Evolutionary conservation across 129 eudicot genomes (phyloP), one percentile per base, ranked within the genome.

Genomic region (Flaveria robusta): DNA sequence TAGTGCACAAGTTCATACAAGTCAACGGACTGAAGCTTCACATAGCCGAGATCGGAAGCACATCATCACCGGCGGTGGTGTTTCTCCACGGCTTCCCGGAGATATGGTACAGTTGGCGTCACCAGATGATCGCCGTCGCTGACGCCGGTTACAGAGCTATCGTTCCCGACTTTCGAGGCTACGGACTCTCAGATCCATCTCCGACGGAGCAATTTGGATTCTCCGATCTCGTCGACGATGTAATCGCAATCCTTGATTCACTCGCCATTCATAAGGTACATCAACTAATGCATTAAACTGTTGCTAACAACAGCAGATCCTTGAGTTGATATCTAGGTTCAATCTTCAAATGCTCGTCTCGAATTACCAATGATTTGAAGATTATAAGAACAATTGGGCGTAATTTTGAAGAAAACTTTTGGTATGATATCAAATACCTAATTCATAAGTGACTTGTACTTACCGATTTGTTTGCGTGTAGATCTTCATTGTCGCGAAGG

Each of bases 401-500:
- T 34, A 34, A 34, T 34, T 34, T 34, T 34, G 7, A 34, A 5
- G 39, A n/a, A n/a, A n/a, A n/a, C n/a, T 34, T 34, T 34, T 34
- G 39, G 7, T 34, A 34, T 34, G 39, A 34, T 34, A 34, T 34
- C 8, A 34, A 5, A 34, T 34, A 34, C 0, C 39, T 34, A 7
- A 34, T 34, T 34, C 39, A 34, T 34, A 5, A 34, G 39, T 34
- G 39, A 34, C 8, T 34, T 6, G 39, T 34, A 5, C 0, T 34
- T 34, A 34, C 39, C 8, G 39, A 34, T 34, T 74, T 1, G 43
- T 19, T 14, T 65, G 8, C 43, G 16, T 81, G 34, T 74, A 87
- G 96, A 81, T 78, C 78, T 85, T 62, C 41, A 69, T 89, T 4
- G 70, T 89, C 20, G 83, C 70, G 14, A 89, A 89, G 55, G 89